Base-by-base conservation (phyloP, 768 basidiomycete genomes). In the Auricularia sp. region DNA sequence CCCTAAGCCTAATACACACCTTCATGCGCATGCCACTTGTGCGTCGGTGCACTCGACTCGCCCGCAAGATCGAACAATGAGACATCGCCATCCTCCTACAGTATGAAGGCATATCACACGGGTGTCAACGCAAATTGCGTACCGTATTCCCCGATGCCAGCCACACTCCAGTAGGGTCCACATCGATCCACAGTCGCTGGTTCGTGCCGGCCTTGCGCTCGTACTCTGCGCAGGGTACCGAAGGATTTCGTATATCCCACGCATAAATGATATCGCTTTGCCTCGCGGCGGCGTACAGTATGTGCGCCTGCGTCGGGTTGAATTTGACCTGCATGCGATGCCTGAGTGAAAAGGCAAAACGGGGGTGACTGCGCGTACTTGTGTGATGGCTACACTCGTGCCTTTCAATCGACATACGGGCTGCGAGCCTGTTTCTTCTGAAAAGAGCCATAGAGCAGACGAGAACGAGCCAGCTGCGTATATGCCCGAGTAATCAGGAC, bases 211-310 rank as follows among this genome's bases (percentile, higher is more conserved):
- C 35, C 65, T 63, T 67, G 62, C 62, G 64, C 71, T 67, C 68
- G 83, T 61, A 80, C 71, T 36, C 75, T 72, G 18, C 83, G 62
- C 51, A 84, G 81, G 18, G 68, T 24, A 62, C 76, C 73, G 36
- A 81, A 70, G 73, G 67, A 62, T 88, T 77, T 0, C 94, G 83
- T 4, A 94, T 72, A 72, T 97, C 95, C 88, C 90, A 97, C 64
- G 83, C 79, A 70, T 86, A 88, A 29, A 96, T 79, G 3, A 71
- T 70, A 5, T 78, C 78, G n/a, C 78, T 78, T 13, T 89, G 80
- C 4, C 95, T 82, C 68, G 91, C 94, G 0, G 90, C 81, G 0
- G 89, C 88, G 67, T 90, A 96, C 34, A 98, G 73, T 1, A 90
- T 75, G 65, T 90, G 82, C 0, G 91, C 88, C 54, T 77, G 75